Conservation (phyloP, 257 asterid genomes). For the Solanum virginianum region DNA sequence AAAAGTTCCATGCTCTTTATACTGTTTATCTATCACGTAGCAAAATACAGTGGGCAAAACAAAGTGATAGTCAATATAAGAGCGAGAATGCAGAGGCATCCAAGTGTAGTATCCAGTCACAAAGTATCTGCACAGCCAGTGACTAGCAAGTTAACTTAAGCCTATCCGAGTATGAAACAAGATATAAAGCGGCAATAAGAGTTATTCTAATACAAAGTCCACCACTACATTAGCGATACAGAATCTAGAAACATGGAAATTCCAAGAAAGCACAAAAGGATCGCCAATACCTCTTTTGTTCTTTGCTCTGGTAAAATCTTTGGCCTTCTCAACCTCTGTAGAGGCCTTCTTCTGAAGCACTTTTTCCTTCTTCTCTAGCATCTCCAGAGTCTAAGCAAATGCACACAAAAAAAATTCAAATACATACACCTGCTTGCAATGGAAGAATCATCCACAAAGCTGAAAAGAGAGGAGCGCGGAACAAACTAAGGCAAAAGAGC, state of each 20-base stretch:
- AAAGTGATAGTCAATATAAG: not conserved
- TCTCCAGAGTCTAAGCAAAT: slow-evolving; percentile 12
- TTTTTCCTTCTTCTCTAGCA: slow-evolving; percentile 17
- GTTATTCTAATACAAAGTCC: not conserved
- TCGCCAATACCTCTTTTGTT: slow-evolving; percentile 12
- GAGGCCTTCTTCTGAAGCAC: slow-evolving; percentile 17
- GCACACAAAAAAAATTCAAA: not conserved
- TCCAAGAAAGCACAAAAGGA: not conserved
- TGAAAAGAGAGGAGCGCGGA: not conserved
- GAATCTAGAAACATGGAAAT: not conserved
- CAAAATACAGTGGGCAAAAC: not conserved
- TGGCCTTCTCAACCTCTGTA: slow-evolving; percentile 13
- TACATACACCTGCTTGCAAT: not conserved
- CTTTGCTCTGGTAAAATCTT: slow-evolving; percentile 6
- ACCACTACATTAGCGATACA: not conserved
- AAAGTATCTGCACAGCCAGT: not conserved
- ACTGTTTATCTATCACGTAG: not conserved
- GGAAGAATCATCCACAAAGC: not conserved
- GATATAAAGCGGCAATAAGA: not conserved
- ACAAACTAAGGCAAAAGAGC: not conserved
- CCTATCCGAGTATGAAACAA: not conserved
- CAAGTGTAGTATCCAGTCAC: not conserved
- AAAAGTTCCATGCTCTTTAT: not conserved
- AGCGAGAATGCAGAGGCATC: not conserved
- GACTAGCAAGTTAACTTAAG: not conserved